These are phyloP conservation scores for Mycena pura DNA, from an alignment of 768 basidiomycete genomes.

Conservation along the genomic window DNA sequence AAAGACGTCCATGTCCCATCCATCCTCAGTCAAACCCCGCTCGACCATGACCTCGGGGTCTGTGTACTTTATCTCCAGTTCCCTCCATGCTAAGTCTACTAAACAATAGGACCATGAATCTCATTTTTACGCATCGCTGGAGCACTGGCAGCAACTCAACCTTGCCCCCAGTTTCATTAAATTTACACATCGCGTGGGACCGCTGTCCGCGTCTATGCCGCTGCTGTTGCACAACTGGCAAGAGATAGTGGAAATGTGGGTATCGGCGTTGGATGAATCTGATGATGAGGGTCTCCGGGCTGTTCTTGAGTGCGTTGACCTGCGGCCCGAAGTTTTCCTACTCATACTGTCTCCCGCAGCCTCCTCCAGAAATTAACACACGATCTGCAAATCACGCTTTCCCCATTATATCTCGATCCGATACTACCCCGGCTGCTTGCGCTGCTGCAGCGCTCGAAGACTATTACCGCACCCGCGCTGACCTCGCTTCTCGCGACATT, in stretches of 20 bases:
- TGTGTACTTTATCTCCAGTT: slow-evolving; percentile 26
- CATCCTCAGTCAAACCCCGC: slow-evolving; percentile 57
- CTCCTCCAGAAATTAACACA: slow-evolving; percentile 80
- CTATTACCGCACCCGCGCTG: slow-evolving; percentile 63
- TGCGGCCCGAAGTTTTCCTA: slow-evolving; percentile 12
- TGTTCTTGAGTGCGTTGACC: slow-evolving; percentile 73
- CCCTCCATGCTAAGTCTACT: slow-evolving; percentile 32
- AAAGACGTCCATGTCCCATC: slow-evolving; percentile 79
- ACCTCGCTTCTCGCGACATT: slow-evolving; percentile 72
- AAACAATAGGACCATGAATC: slow-evolving; percentile 86
- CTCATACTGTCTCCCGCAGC: slow-evolving; percentile 43
- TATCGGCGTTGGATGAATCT: slow-evolving; percentile 57
- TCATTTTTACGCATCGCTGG: slow-evolving; percentile 76
- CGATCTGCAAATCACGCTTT: slow-evolving; percentile 80
- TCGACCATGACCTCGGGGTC: slow-evolving; percentile 68
- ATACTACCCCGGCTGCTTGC: slow-evolving; percentile 62
- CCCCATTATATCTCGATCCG: slow-evolving; percentile 60
- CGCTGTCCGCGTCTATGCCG: slow-evolving; percentile 77
- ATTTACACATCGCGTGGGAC: slow-evolving; percentile 67
- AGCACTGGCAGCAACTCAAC: slow-evolving; percentile 82
- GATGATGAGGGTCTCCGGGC: slow-evolving; percentile 78
- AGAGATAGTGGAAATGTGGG: slow-evolving; percentile 72
- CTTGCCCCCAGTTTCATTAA: slow-evolving; percentile 75
- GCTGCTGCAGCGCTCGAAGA: slow-evolving; percentile 56
- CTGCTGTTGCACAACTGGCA: slow-evolving; percentile 82